Percentiles rank a stretch among this genome's conserved stretches.
phyloP scores from a whole-genome alignment of 805 yeast genomes.

The Myxozyma lipomycoides region DNA sequence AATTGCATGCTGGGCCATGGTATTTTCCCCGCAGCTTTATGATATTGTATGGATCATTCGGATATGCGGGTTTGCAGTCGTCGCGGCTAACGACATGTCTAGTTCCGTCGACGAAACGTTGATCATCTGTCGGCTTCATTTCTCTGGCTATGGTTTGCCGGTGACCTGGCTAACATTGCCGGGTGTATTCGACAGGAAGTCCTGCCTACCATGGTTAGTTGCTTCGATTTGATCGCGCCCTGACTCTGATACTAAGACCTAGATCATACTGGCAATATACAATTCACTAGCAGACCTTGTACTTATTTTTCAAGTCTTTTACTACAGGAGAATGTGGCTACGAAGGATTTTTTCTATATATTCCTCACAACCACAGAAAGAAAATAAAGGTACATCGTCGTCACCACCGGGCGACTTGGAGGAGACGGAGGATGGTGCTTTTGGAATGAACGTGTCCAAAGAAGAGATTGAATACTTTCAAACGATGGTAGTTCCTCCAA shows the following conservation, averaged over 20 bases:
- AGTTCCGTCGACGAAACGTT: slow-evolving; percentile 71
- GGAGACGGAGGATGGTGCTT: slow-evolving; percentile 4
- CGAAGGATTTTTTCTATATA: slow-evolving; percentile 53
- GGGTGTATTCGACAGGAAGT: slow-evolving; percentile 90
- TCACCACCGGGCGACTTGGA: slow-evolving; percentile 13
- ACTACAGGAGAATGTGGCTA: slow-evolving; percentile 68
- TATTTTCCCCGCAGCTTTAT: slow-evolving; percentile 93
- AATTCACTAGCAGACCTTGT: slow-evolving; percentile 89
- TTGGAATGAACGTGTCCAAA: not conserved
- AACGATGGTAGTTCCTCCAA: slow-evolving; percentile 23
- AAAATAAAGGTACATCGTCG: not conserved
- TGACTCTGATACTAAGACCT: not conserved
- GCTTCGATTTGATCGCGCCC: not conserved
- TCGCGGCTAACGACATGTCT: not conserved
- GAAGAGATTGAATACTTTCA: slow-evolving; percentile 18
- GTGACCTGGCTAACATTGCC: slow-evolving; percentile 87
- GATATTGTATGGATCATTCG: slow-evolving; percentile 56
- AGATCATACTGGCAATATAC: slow-evolving; percentile 78
- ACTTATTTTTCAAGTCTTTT: slow-evolving; percentile 74
- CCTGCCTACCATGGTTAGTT: slow-evolving; percentile 73
- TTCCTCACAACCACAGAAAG: slow-evolving; percentile 40
- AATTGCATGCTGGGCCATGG: slow-evolving; percentile 96
- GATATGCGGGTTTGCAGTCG: not conserved
- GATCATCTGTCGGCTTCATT: slow-evolving; percentile 87
- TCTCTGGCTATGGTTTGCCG: slow-evolving; percentile 85